Percentiles rank a stretch among this genome's conserved stretches.
Evolutionary conservation across 225 moss, liverwort and hornwort species (phyloP).

Genomic region (Polytrichum commune): DNA sequence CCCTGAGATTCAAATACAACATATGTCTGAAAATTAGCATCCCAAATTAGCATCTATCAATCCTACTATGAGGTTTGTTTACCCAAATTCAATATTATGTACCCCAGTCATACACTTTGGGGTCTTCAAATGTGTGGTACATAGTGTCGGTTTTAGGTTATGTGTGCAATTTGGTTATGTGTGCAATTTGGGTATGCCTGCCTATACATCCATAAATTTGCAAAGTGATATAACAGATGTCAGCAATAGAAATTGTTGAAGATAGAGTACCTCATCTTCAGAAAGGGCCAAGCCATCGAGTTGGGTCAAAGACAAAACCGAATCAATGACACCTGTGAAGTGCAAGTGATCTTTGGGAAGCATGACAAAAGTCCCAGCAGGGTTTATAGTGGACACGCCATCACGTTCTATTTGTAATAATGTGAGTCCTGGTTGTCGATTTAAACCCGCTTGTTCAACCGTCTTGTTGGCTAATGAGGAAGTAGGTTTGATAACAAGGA

Average conservation of each 20-base stretch:
- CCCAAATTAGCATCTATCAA: background rate
- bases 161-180: too few species aligned
- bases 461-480: slow-evolving; percentile 60
- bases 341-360: slow-evolving; percentile 68
- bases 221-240: too few species aligned
- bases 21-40: background rate
- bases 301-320: slow-evolving; percentile 64
- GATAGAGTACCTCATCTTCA: slow-evolving; percentile 68
- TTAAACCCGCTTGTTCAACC: slow-evolving; percentile 70
- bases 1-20: slow-evolving; percentile 36
- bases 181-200: too few species aligned
- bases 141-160: too few species aligned
- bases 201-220: too few species aligned
- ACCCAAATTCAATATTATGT: too few species aligned
- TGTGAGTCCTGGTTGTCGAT: slow-evolving; percentile 56
- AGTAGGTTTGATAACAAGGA: slow-evolving; percentile 66
- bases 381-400: slow-evolving; percentile 27
- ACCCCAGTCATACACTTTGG: background rate
- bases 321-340: slow-evolving; percentile 79
- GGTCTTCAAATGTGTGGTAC: too few species aligned
- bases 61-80: background rate
- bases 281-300: slow-evolving; percentile 67
- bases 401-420: slow-evolving; percentile 64
- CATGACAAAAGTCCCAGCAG: slow-evolving; percentile 46
- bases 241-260: background rate